Conservation (phyloP, 2,329 filamentous ascomycete genomes). For the Dryadomyces quercus-mongolicae region DNA sequence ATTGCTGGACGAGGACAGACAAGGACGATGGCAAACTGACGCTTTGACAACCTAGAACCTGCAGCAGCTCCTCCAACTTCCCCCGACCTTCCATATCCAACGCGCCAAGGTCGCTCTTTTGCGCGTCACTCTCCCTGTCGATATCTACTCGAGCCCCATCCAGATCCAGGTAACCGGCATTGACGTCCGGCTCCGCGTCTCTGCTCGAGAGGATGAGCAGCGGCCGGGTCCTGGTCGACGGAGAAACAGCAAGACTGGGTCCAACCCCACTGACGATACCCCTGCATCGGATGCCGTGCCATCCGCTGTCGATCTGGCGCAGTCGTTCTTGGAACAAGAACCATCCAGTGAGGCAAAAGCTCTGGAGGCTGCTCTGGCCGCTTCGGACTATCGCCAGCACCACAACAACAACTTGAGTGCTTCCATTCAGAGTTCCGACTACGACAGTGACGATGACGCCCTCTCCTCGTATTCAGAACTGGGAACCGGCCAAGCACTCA, state of each 20-base stretch:
- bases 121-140: conserved; percentile 72
- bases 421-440: conserved; percentile 28
- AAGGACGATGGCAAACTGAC: background rate
- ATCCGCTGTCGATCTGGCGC: conserved; percentile 59
- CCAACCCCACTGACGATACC: conserved; percentile 16
- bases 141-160: conserved; percentile 79
- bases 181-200: conserved; percentile 53
- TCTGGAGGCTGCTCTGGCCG: conserved; percentile 55
- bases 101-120: conserved; percentile 66
- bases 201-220: conserved; percentile 21
- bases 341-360: conserved; percentile 52
- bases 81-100: conserved; percentile 55
- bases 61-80: conserved; percentile 60
- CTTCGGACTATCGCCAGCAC: conserved; percentile 25
- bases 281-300: conserved; percentile 34
- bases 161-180: conserved; percentile 72
- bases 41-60: conserved; percentile 50
- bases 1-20: conserved; percentile 18
- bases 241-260: conserved; percentile 17
- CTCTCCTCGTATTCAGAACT: conserved; percentile 20
- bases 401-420: background rate
- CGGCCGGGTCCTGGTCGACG: background rate
- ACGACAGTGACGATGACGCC: conserved; percentile 48
- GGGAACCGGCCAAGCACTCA: conserved; percentile 60
- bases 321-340: conserved; percentile 67